Conservation (phyloP, 148 eudicot genomes). For the Diospyros lotus region DNA sequence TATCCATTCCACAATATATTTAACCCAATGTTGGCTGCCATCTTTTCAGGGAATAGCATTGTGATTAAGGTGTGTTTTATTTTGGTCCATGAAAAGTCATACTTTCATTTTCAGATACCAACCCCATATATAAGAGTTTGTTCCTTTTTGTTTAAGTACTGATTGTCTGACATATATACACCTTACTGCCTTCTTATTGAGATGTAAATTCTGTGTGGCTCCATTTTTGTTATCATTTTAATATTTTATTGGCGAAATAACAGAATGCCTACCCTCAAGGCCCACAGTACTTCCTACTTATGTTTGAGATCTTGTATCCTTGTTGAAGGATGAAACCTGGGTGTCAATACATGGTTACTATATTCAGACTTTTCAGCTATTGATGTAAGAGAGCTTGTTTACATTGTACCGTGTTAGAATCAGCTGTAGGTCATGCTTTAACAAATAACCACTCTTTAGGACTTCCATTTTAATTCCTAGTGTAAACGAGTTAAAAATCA, state of each 20-base stretch:
- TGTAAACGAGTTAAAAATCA: neutral
- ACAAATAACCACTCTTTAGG: no score
- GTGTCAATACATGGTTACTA: neutral
- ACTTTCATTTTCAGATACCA: neutral
- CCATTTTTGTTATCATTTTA: neutral
- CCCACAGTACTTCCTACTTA: neutral
- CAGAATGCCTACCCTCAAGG: neutral
- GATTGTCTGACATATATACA: neutral
- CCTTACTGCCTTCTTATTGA: neutral
- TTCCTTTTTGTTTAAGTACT: neutral
- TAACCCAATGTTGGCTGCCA: slow-evolving; percentile 95
- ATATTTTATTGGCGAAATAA: neutral
- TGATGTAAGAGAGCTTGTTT: neutral
- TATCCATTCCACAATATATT: slow-evolving; percentile 95
- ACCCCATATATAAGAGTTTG: neutral
- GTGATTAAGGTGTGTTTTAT: slow-evolving; percentile 71
- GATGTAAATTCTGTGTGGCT: neutral
- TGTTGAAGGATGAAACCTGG: neutral
- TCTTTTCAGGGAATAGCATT: slow-evolving; percentile 89
- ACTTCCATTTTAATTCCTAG: no score
- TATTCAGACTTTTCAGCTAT: neutral
- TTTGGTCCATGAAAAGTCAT: slow-evolving; percentile 2
- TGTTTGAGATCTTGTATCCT: neutral
- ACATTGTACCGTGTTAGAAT: neutral
- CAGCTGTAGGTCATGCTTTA: no score